phyloP scores from a whole-genome alignment of 257 asterid genomes.

The Solanum tarapatanum region DNA sequence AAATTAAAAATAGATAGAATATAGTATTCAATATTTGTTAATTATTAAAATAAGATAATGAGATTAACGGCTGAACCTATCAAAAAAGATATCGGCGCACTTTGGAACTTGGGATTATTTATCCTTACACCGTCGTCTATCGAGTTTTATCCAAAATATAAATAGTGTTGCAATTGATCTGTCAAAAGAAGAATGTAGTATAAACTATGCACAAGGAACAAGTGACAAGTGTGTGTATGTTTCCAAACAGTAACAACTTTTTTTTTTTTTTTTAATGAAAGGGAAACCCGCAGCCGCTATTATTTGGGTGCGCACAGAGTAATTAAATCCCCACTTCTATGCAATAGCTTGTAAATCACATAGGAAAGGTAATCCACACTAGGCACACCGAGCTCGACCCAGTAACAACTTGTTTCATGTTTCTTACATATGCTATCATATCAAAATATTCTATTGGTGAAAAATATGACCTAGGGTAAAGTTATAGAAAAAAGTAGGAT shows the following conservation, averaged over 20 bases:
- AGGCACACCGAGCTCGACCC: too few relatives aligned
- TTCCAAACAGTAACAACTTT: too few relatives aligned
- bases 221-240: background rate
- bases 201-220: background rate
- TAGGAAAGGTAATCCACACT: too few relatives aligned
- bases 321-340: accelerated
- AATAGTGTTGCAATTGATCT: background rate
- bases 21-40: too few relatives aligned
- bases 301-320: accelerated
- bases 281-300: accelerated
- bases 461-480: too few relatives aligned
- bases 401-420: too few relatives aligned
- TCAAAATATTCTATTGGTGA: too few relatives aligned
- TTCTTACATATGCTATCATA: too few relatives aligned
- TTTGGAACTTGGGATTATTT: background rate
- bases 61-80: background rate
- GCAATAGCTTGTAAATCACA: too few relatives aligned
- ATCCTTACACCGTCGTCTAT: background rate
- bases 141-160: background rate
- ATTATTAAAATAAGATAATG: background rate
- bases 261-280: too few relatives aligned
- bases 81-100: background rate
- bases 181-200: background rate
- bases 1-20: too few relatives aligned
- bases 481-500: too few relatives aligned